A percentile compares a stretch with the other conserved stretches of the same genome.
phyloP scores from a whole-genome alignment of 805 yeast genomes.

The Grigorovia jiainica region DNA sequence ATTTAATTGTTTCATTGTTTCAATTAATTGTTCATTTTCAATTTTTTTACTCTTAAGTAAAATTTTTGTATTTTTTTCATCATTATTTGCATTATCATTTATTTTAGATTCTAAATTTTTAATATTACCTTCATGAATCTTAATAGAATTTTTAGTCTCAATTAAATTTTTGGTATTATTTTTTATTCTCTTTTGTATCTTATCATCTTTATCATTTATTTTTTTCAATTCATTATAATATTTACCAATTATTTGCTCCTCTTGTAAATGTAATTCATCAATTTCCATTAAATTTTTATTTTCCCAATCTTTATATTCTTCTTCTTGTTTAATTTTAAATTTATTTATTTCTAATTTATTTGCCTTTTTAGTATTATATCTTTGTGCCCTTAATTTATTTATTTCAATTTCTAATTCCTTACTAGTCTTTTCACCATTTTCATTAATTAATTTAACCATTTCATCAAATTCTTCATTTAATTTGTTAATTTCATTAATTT shows the following conservation, averaged over 20 bases:
- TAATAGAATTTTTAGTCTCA: conserved; percentile 3
- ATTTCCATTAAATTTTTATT: conserved; percentile 21
- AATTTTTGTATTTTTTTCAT: neutral
- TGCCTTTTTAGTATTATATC: neutral
- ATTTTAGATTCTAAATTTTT: conserved; percentile 2
- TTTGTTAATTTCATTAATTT: conserved; percentile 24
- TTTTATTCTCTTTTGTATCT: conserved; percentile 31
- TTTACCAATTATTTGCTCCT: conserved; percentile 31
- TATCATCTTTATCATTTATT: conserved; percentile 19
- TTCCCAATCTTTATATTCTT: conserved; percentile 21
- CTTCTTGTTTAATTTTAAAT: conserved; percentile 1
- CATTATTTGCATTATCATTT: conserved; percentile 13
- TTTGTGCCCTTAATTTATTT: conserved; percentile 12
- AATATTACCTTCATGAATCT: conserved; percentile 24
- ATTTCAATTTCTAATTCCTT: conserved; percentile 8
- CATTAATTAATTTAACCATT: conserved; percentile 28
- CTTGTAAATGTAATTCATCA: conserved; percentile 19
- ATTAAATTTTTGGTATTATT: conserved; percentile 12
- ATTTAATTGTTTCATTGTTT: conserved; percentile 29
- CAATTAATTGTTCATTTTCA: conserved; percentile 26
- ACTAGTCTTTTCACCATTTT: conserved; percentile 30
- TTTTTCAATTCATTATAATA: conserved; percentile 28
- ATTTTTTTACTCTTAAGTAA: conserved; percentile 18
- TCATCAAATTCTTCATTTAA: conserved; percentile 12
- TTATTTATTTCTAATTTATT: neutral